These are phyloP conservation scores for Lactifluus echinatus DNA, from an alignment of 768 basidiomycete species.

Conservation along the genomic window DNA sequence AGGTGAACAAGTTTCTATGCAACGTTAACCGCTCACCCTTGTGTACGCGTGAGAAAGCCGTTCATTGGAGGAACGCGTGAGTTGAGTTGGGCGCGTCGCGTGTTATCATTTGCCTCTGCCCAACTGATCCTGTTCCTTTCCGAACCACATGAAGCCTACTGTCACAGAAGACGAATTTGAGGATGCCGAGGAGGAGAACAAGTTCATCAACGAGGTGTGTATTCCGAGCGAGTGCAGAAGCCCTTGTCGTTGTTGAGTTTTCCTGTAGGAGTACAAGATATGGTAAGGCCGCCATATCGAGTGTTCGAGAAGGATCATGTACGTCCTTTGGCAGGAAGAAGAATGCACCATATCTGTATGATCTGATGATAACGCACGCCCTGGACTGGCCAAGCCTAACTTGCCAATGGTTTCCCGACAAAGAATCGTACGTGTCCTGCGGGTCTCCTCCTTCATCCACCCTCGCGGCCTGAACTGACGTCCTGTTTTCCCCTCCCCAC, in stretches of 20 bases:
- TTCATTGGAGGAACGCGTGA: too few relatives aligned
- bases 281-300: slow-evolving; percentile 40
- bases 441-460: not conserved
- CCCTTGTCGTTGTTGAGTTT: slow-evolving; percentile 3
- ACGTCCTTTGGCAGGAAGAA: slow-evolving; percentile 59
- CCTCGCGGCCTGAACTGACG: not conserved
- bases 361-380: slow-evolving; percentile 94
- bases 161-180: slow-evolving; percentile 64
- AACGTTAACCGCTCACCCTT: too few relatives aligned
- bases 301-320: not conserved
- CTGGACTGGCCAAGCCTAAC: slow-evolving; percentile 97
- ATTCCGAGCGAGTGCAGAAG: not conserved
- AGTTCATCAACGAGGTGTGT: slow-evolving; percentile 76
- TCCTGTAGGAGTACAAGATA: slow-evolving; percentile 69
- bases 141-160: slow-evolving; percentile 37
- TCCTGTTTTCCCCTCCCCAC: not conserved
- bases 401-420: slow-evolving; percentile 98
- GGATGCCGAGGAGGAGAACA: slow-evolving; percentile 84
- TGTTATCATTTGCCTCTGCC: not conserved
- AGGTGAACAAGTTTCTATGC: too few relatives aligned
- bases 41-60: slow-evolving; percentile 12
- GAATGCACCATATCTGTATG: slow-evolving; percentile 96
- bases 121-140: not conserved
- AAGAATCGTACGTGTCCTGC: slow-evolving; percentile 60
- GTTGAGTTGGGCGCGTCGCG: slow-evolving; percentile 19